Base-by-base conservation (phyloP, 2,329 filamentous ascomycete species). In the Scedosporium minutisporum region DNA sequence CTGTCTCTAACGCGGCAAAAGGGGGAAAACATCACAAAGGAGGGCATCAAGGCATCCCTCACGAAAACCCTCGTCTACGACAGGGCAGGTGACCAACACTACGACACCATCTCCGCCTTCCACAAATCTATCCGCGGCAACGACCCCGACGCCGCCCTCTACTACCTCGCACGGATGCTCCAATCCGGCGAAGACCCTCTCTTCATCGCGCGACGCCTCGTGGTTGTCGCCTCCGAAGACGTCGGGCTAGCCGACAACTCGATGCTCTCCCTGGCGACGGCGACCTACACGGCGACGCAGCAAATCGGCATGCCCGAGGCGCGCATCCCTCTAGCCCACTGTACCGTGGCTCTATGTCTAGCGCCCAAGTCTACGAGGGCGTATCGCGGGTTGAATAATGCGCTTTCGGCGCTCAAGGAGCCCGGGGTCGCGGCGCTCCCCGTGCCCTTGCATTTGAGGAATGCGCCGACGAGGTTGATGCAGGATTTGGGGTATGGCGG, bases 1-100 rank as follows among this genome's bases (percentile, higher is more conserved):
- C 85, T 97, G 68, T 90, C 90, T 42, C 80, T 96, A 0, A 87
- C 89, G 5, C 73, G 74, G 3, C 70, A 72, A 1, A 82, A 83
- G 6, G 79, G 82, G 0, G 78, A 80, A 9, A 33, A 41, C n/a
- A 86, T 89, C 66, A 95, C 90, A 0, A 85, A 88, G 65, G 86
- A 88, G 5, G 84, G 86, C 64, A 85, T 99, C 71, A 96, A 96
- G 71, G 80, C 86, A 1, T 84, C 89, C 2, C 80, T 99, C 9
- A 97, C 93, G 2, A 93, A 93, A 71, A 97, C 93, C 0, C 80
- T 97, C 1, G 92, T 97, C 14, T 97, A 97, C 75, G 95, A 99
- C 74, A 87, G 95, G 62, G 90, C 90, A 0, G 93, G 95, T 61
- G 95, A 99, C 74, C 91, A 96, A 72, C 95, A 97, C 76, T 99